Percentiles rank a stretch among this genome's conserved stretches.
phyloP scores from a whole-genome alignment of 768 basidiomycete genomes.

The Trametes cubensis region DNA sequence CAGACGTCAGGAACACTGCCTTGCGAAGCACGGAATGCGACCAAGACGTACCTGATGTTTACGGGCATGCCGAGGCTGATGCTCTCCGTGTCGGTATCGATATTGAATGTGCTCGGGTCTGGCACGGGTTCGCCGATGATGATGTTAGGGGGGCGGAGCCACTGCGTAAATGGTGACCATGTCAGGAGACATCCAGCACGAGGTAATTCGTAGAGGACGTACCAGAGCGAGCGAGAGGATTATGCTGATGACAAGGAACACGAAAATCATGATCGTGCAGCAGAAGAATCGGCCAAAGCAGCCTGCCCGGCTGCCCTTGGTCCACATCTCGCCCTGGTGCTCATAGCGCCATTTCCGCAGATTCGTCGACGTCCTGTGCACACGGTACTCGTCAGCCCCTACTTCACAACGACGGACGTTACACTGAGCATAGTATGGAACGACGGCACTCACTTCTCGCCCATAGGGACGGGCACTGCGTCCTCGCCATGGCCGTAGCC shows the following conservation, averaged over 20 bases:
- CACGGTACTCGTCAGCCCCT: neutral
- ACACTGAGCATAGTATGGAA: neutral
- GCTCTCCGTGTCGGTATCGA: conserved; percentile 37
- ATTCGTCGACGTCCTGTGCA: conserved; percentile 28
- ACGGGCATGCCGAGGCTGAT: conserved; percentile 62
- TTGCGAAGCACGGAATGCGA: neutral
- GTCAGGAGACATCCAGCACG: neutral
- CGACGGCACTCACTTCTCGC: conserved; percentile 25
- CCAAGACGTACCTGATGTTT: conserved; percentile 59
- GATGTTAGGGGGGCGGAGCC: conserved; percentile 75
- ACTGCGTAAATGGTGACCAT: conserved; percentile 45
- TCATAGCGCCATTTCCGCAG: conserved; percentile 46
- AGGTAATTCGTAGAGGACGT: conserved; percentile 29
- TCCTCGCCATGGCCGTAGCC: conserved; percentile 27
- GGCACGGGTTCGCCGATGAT: conserved; percentile 47
- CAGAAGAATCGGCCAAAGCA: conserved; percentile 74
- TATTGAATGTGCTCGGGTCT: conserved; percentile 41
- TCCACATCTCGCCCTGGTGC: conserved; percentile 69
- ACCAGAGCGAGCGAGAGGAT: conserved; percentile 70
- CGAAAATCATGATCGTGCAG: conserved; percentile 66
- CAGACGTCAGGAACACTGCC: neutral
- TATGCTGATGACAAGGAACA: conserved; percentile 70
- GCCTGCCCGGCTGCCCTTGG: conserved; percentile 60
- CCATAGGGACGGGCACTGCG: conserved; percentile 20
- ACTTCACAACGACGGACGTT: neutral